Evolutionary conservation across 352 stramenopile species (phyloP), one percentile per base, ranked within the genome.

Genomic region (Phytophthora agathidicida): DNA sequence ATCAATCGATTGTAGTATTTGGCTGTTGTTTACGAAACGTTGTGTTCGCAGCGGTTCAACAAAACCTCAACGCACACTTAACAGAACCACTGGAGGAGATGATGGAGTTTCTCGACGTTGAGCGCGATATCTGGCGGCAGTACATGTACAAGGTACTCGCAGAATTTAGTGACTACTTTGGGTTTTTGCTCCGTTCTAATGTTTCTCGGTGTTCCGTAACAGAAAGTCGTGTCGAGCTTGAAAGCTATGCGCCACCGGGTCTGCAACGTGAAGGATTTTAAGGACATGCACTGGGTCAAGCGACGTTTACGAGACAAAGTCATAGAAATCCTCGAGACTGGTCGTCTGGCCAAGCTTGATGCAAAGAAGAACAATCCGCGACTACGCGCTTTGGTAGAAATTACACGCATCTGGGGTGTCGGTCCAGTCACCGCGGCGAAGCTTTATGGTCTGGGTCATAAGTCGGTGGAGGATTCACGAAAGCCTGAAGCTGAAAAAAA

Each of bases 71-170:
- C 36, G 68, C 79, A 7, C 86, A 93, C 59, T 59, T 94, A 59
- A 94, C 83, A 0, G 79, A 80, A 24, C 83, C 80, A 23, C 49
- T 93, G 4, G 80, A 94, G 55, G 80, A 93, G 42, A 71, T 94
- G 26, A 90, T 94, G 68, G 81, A 89, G 65, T 94, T 86, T 57
- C 53, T 94, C 3, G 69, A 87, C 20, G 80, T 90, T 8, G 86
- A 94, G 45, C 67, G 68, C 13, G 83, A 93, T 43, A 71, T 88
- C 22, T 93, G 86, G 86, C 67, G 86, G 14, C 80, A 88, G 45
- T 91, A 90, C 41, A 89, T 84, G 64, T 92, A 94, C 65, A 94
- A 93, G 65, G 81, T 89, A 46, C n/a, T n/a, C n/a, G n/a, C n/a
- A 37, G 16, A 7, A 30, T 36, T 46, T 10, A 16, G 7, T 41